phyloP scores from a whole-genome alignment of 2,329 filamentous ascomycete genomes.

The Diplocarpon mali region DNA sequence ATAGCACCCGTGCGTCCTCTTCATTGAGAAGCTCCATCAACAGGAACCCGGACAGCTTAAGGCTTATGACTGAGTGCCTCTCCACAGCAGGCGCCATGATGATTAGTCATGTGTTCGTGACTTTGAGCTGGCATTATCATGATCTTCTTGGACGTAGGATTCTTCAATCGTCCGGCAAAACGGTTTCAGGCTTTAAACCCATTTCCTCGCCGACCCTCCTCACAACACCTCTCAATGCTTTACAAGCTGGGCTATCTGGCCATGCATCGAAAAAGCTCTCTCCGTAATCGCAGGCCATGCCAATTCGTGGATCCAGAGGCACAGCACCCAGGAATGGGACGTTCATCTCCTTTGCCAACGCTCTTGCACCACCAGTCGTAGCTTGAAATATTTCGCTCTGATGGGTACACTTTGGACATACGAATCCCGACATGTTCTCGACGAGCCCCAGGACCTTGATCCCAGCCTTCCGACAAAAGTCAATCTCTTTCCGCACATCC shows the following conservation, averaged over 20 bases:
- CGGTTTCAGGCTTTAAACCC: constrained; percentile 30
- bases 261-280: constrained; percentile 95
- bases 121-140: too few species aligned
- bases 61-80: too few species aligned
- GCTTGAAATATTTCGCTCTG: constrained; percentile 78
- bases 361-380: constrained; percentile 76
- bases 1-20: too few species aligned
- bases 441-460: constrained; percentile 82
- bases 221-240: constrained; percentile 72
- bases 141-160: too few species aligned
- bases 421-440: constrained; percentile 97
- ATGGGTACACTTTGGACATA: constrained; percentile 84
- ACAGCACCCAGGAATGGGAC: constrained; percentile 86
- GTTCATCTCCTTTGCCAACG: constrained; percentile 72
- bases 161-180: constrained; percentile 18
- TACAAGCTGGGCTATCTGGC: constrained; percentile 83
- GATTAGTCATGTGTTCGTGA: too few species aligned
- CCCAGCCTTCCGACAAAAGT: constrained; percentile 91
- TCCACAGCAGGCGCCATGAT: too few species aligned
- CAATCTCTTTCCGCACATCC: constrained; percentile 93
- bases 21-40: too few species aligned
- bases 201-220: constrained; percentile 56
- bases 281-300: constrained; percentile 93
- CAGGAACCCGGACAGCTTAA: too few species aligned
- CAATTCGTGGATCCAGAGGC: constrained; percentile 84